Evolutionary conservation across 257 asterid species (phyloP), one percentile per base, ranked within the genome.

Genomic region (Fraxinus excelsior): DNA sequence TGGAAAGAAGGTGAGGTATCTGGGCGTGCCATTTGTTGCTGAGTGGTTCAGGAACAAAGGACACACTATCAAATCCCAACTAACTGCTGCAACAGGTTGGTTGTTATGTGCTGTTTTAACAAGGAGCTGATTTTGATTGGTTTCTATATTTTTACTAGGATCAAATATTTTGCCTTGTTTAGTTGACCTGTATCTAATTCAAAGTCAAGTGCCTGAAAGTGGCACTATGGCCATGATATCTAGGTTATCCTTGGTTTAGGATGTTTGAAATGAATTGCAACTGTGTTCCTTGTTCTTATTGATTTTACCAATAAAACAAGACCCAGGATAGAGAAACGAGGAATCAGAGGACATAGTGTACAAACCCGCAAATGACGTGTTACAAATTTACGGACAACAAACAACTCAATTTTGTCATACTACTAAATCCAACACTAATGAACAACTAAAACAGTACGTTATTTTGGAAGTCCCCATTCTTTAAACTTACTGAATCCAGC

Each of bases 1-100:
- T 72, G 99, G 99, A 69, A 96, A 96, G 94, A 96, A 96, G 89
- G 99, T 91, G 74, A 91, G 88, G 84, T 90, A 70, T 84, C 85
- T 96, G 83, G 99, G 98, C 7, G 94, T 96, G 75, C 98, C 98
- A 76, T 96, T 96, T 82, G 72, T 96, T 85, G 99, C 98, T 32
- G 99, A 96, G 87, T 96, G 99, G 99, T 93, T 96, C 91, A 88
- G 99, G 82, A 91, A 90, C 86, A 96, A 96, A 90, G 99, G 99
- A 73, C 99, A 93, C 76, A 89, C 86, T 80, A 90, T 96, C 80
- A 93, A 93, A 90, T 96, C 99, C 81, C 99, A 93, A 90, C 97
- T 96, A 69, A 96, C 99, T 67, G 99, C 98, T 71, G 99, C 98
- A 73, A 96, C 99, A 83, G 99, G 99, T 96, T 82, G 64, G 85